Evolutionary conservation across 331 rosid species (phyloP), one percentile per base, ranked within the genome.

Genomic region (Telfairia occidentalis): DNA sequence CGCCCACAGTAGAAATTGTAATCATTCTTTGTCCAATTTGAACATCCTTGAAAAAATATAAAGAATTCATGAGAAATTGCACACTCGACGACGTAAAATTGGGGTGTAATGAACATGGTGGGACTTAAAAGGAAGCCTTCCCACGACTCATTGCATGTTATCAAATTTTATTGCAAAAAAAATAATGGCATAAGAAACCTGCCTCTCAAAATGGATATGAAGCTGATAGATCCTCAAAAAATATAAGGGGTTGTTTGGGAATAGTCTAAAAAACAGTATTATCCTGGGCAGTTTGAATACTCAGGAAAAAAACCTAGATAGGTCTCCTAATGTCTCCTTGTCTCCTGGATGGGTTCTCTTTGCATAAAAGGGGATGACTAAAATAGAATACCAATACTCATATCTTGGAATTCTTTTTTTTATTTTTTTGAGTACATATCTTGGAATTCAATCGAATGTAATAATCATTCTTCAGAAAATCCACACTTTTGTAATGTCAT

Each of bases 21-120:
- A 94, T 94, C 98, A 94, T 90, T 84, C 98, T 85, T 85, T 94
- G 97, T 76, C 98, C 98, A 82, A 94, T 94, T 91, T 86, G 87
- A 75, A 91, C 83, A 77, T 91, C 98, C 98, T 75, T 24, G 1
- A 40, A 5, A 37, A 59, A 24, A 28, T 6, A 37, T 18, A 42
- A 29, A 24, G 28, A 54, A 52, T 34, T 57, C 48, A 32, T 35
- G 38, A 74, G 48, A 34, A 52, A 73, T 52, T 9, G 32, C 55
- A 38, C 26, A 55, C 34, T 50, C 38, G 43, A 16, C 55, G 23
- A 67, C 53, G 18, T 23, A 38, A 65, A n/a, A 9, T 1, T 61
- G 16, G 69, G 1, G 18, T 40, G 35, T 7, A 67, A 42, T 24
- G 32, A 40, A 15, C 38, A 46, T 42, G n/a, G 38, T 23, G 23